phyloP scores from a whole-genome alignment of 176 grass and related monocot species.

The Rhynchospora breviuscula region DNA sequence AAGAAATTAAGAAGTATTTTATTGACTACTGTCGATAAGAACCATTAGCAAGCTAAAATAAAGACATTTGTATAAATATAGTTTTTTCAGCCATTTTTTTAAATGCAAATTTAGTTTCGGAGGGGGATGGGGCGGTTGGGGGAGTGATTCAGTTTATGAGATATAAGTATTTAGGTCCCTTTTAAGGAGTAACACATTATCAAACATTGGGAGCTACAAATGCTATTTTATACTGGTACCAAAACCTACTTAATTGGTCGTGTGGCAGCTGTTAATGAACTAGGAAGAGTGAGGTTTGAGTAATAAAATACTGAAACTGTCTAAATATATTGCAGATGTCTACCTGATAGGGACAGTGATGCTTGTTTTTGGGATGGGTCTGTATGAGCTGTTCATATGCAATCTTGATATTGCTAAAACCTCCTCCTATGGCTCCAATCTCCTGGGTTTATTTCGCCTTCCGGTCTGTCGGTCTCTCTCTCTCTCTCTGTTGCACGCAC shows the following conservation, averaged over 20 bases:
- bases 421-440: conserved; percentile 57
- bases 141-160: not conserved
- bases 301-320: not conserved
- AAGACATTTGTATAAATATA: not conserved
- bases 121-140: no score
- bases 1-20: not conserved
- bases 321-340: conserved; percentile 40
- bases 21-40: not conserved
- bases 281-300: not conserved
- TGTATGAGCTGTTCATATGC: conserved; percentile 92
- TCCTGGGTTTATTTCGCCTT: conserved; percentile 76
- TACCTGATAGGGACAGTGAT: conserved; percentile 88
- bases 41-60: not conserved
- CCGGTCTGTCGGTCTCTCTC: conserved; percentile 33
- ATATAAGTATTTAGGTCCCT: not conserved
- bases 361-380: conserved; percentile 81
- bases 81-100: not conserved
- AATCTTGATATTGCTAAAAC: conserved; percentile 63
- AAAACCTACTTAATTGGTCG: not conserved
- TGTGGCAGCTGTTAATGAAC: not conserved
- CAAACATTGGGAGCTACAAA: not conserved
- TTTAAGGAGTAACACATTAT: not conserved
- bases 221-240: not conserved
- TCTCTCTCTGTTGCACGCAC: conserved; percentile 16
- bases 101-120: not conserved